phyloP scores from a whole-genome alignment of 2,329 filamentous ascomycete genomes.

The Pseudocercospora vitis region DNA sequence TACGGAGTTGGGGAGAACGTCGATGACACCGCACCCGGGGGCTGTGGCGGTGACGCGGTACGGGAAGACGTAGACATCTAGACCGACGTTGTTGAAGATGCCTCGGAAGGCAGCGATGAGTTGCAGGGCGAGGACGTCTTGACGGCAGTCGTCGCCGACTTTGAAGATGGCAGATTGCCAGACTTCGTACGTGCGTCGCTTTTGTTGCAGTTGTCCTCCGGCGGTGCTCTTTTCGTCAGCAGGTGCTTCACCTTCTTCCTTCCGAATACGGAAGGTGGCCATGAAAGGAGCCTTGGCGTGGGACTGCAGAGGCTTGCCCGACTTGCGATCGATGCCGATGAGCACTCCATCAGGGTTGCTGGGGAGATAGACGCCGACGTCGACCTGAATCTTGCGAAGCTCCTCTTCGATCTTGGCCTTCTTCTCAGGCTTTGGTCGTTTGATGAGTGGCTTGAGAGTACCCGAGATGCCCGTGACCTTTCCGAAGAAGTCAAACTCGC shows the following conservation, averaged over 20 bases:
- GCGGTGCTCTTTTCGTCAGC: constrained; percentile 28
- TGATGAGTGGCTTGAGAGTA: constrained; percentile 91
- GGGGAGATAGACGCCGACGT: constrained; percentile 94
- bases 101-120: constrained; percentile 97
- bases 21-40: constrained; percentile 95
- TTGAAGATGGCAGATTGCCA: constrained; percentile 99
- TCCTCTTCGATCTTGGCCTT: constrained; percentile 99
- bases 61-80: constrained; percentile 95
- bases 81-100: constrained; percentile 90
- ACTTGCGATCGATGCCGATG: constrained; percentile 96
- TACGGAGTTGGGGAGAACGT: constrained; percentile 95
- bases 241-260: constrained; percentile 63
- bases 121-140: constrained; percentile 93
- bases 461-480: constrained; percentile 95
- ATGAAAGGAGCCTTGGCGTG: constrained; percentile 99
- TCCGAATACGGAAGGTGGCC: constrained; percentile 97
- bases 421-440: constrained; percentile 90
- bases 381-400: constrained; percentile 92
- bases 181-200: constrained; percentile 69
- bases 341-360: constrained; percentile 97
- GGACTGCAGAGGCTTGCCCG: constrained; percentile 93
- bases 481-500: constrained; percentile 97
- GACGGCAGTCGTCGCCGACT: constrained; percentile 95
- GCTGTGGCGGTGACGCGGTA: constrained; percentile 97
- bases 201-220: constrained; percentile 31